Evolutionary conservation across 1,139 yeast genomes (phyloP), one percentile per base, ranked within the genome.

Genomic region (Pichia sp.): DNA sequence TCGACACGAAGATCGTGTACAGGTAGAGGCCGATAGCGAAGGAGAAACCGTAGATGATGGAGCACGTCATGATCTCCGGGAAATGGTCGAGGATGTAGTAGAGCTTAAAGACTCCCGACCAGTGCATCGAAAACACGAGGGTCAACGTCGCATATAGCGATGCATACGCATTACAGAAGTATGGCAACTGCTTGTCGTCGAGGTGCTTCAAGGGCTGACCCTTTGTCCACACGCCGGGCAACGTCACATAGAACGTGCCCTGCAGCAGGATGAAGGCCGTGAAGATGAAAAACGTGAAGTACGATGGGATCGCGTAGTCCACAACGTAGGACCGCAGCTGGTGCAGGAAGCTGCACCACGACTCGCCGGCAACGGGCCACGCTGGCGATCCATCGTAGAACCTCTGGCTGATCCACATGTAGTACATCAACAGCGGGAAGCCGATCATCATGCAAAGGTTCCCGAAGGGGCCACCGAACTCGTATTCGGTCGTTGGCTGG

Each of bases 391-490:
- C 96, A 59, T 75, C 75, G 71, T 90, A 88, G 71, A 86, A 90
- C 62, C 82, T 79, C 58, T 95, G 93, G 67, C 92, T 81, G 56
- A 92, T 83, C 95, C 97, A 93, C 93, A 93, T 86, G 73, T 93
- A 93, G 80, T 87, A 89, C 99, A 93, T 93, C 67, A 95, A 77
- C 52, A 85, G 68, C 6, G 99, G 99, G 74, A 93, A 95, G 2
- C 96, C 96, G 50, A 81, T 68, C 84, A 93, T 83, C 97, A 93
- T 92, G n/a, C 93, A 91, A 20, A 84, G 58, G 46, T 90, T 97
- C 53, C 99, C 99, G n/a, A 77, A 69, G 27, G 96, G 87, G 0
- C 98, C 99, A 52, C 99, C 99, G 67, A 93, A 93, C 65, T 93
- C 99, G 73, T 82, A 89, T 66, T 85, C 92, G 69, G 58, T 49